Evolutionary conservation across 371 early-diverging fungal species (phyloP).

Genomic region (Chytridium lagenaria): DNA sequence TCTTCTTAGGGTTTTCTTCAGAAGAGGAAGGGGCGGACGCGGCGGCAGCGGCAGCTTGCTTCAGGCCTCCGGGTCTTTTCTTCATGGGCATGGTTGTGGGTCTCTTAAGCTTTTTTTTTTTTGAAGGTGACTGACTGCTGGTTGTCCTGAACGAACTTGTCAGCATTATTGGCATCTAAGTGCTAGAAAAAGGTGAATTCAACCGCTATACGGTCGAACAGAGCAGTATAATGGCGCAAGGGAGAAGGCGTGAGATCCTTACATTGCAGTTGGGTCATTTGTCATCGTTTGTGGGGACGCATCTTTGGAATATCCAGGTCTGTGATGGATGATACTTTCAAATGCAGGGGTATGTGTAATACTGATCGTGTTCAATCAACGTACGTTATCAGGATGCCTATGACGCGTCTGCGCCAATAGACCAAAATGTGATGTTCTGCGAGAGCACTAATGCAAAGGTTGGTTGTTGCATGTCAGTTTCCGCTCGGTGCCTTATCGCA

Average conservation of each 20-base stretch:
- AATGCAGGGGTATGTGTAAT: neutral
- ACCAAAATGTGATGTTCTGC: slow-evolving; percentile 67
- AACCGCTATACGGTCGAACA: too few species aligned
- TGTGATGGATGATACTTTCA: neutral
- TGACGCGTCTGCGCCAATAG: slow-evolving; percentile 30
- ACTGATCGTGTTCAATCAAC: slow-evolving; percentile 9
- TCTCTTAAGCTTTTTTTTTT: neutral
- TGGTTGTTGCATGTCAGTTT: slow-evolving; percentile 9
- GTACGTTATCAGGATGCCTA: neutral
- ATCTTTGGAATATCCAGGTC: slow-evolving; percentile 91
- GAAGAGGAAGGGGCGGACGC: neutral
- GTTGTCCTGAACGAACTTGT: too few species aligned
- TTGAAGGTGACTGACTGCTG: neutral
- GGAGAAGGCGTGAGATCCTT: slow-evolving; percentile 60
- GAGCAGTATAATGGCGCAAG: too few species aligned
- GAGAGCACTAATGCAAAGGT: slow-evolving; percentile 45
- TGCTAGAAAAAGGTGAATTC: too few species aligned
- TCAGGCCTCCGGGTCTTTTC: slow-evolving; percentile 24
- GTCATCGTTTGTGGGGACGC: slow-evolving; percentile 87
- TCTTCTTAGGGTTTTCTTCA: neutral
- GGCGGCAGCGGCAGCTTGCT: neutral
- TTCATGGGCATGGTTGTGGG: slow-evolving; percentile 6
- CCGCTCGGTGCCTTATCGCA: neutral
- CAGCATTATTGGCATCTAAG: too few species aligned
- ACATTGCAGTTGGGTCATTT: slow-evolving; percentile 87